Evolutionary conservation across 805 yeast genomes (phyloP), one percentile per base, ranked within the genome.

Genomic region (Kuraishia molischiana): DNA sequence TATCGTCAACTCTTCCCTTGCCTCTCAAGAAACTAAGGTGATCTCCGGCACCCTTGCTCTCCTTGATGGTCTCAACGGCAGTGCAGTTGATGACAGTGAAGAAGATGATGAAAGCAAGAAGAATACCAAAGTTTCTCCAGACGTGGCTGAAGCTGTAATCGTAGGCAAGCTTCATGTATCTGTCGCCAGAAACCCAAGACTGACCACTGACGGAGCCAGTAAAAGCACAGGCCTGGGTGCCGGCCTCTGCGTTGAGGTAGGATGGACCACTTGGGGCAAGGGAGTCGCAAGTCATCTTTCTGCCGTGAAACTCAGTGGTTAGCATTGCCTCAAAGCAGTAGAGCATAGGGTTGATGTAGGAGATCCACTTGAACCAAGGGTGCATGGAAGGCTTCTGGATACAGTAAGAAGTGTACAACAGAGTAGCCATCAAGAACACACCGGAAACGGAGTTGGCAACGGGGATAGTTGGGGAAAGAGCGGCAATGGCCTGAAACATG

Each of bases 61-160:
- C 41, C 38, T 44, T 49, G 32, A 52, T 41, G 26, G 43, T 40
- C 33, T 58, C 62, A 32, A 52, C 44, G 6, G 52, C 47, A 18
- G 52, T 22, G 19, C 54, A 56, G 29, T 50, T 48, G 29, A 57
- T 43, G 2, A 36, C 22, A 24, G 69, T 44, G 52, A 67, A 67
- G 43, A 69, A 64, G 13, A 67, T 29, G 29, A 62, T 53, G 47
- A 64, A 69, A 4, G 53, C 69, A 47, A 69, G 41, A 39, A 64
- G 38, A 41, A 72, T 67, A 40, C 78, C 95, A 40, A 80, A 66
- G 54, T 85, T 82, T 63, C 95, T 76, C 95, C 95, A 85, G 36
- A 72, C 67, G 55, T 85, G 85, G 18, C 56, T 44, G 49, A 67
- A 74, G 17, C 52, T 51, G 62, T 79, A 85, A 31, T 56, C 51